Evolutionary conservation across 108 stramenopile genomes (phyloP).

Genomic region (Cyclostephanos tholiformis): DNA sequence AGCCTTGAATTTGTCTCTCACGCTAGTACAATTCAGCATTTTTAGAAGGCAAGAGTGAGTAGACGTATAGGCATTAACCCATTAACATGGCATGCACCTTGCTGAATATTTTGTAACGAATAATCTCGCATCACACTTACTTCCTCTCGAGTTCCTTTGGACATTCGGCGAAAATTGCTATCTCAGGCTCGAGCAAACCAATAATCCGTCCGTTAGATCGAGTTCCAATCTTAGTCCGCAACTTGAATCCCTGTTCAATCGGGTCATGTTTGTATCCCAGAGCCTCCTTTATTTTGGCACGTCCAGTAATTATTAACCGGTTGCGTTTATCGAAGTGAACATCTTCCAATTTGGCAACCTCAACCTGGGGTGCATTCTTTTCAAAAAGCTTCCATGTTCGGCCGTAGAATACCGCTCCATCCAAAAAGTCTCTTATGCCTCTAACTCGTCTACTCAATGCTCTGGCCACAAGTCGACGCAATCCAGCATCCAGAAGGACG

Average conservation of each 20-base stretch:
- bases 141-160: conserved; percentile 69
- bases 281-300: conserved; percentile 66
- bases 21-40: conserved; percentile 12
- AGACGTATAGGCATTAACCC: background rate
- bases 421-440: conserved; percentile 76
- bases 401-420: conserved; percentile 87
- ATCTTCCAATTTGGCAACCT: conserved; percentile 73
- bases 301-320: conserved; percentile 80
- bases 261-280: conserved; percentile 31
- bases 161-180: conserved; percentile 60
- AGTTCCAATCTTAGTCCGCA: conserved; percentile 85
- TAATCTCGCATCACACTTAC: conserved; percentile 48
- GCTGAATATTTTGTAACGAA: background rate
- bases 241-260: conserved; percentile 82
- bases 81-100: no score
- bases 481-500: conserved; percentile 68
- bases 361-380: conserved; percentile 70
- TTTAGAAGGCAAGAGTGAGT: background rate
- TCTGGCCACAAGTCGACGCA: conserved; percentile 76
- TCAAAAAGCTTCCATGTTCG: conserved; percentile 74
- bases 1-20: conserved; percentile 25
- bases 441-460: conserved; percentile 73
- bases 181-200: conserved; percentile 10
- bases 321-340: conserved; percentile 80
- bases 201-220: conserved; percentile 72